Base-by-base conservation (phyloP, 2,329 filamentous ascomycete species). In the Conoideocrella luteorostrata region DNA sequence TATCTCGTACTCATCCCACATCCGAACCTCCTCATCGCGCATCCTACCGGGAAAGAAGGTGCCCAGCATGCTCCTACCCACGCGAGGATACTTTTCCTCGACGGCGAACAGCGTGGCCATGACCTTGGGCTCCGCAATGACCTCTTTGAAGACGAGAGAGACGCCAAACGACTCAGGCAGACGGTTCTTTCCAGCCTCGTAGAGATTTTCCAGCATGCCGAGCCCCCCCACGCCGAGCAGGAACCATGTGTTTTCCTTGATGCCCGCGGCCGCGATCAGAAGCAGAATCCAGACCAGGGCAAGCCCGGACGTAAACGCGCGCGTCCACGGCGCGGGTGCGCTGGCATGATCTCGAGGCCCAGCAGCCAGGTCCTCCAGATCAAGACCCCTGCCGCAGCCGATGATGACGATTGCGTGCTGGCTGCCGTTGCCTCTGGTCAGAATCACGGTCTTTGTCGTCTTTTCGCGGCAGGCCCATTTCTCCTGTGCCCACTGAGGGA, bases 401-500 rank as follows among this genome's bases (percentile, higher is more conserved):
- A 60, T 47, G 9, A 72, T 57, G 3, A 68, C 58, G 21, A 72
- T 60, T 3, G 59, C 62, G 52, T 71, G 58, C 43, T 61, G 62
- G 10, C 49, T 52, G 5, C 68, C 69, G 47, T 69, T 71, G 1
- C 70, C 68, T 1, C 54, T 46, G 1, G 66, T 70, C 9, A 72
- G 45, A 2, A 61, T 44, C n/a, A 61, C 50, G 1, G 52, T 62
- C 39, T 63, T 58, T 13, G 53, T 50, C n/a, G 52, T 49, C 5
- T 53, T 46, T 3, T 44, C 48, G 13, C 63, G 58, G 49, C 62
- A 68, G 0, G 63, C 57, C 60, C 64, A 68, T 48, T 72, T 73
- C 52, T 74, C 71, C 9, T 48, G 50, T 17, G 49, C 53, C 68
- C 68, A 72, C 49, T 72, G 68, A 5, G 59, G 55, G 4, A 73